These are phyloP conservation scores for Nemania abortiva DNA, from an alignment of 2,329 filamentous ascomycete genomes.

Conservation along the genomic window DNA sequence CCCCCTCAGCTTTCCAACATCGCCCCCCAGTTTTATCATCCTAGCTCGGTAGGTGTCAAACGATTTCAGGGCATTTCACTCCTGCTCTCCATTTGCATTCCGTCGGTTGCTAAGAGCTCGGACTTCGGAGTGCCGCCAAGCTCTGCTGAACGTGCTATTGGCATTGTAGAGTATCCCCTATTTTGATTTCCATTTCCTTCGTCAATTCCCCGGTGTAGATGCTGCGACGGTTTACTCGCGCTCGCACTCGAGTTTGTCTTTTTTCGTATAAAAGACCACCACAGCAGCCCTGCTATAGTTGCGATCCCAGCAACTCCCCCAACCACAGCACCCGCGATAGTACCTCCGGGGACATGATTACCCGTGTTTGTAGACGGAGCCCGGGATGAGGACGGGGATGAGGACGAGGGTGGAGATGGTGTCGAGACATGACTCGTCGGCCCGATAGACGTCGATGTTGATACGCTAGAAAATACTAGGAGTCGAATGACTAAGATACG, in stretches of 20 bases:
- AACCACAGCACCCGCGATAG: slow-evolving; percentile 39
- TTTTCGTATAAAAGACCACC: slow-evolving; percentile 32
- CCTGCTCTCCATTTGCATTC: not conserved
- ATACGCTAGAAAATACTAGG: slow-evolving; percentile 8
- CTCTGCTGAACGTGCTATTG: slow-evolving; percentile 10
- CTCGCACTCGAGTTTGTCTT: slow-evolving; percentile 10
- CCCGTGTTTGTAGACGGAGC: slow-evolving; percentile 10
- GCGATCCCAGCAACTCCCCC: slow-evolving; percentile 35
- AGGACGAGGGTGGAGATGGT: too few relatives aligned
- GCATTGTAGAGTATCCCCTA: slow-evolving; percentile 6
- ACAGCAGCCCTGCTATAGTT: slow-evolving; percentile 30
- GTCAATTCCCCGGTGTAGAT: not conserved
- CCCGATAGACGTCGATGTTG: not conserved
- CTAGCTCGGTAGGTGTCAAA: not conserved
- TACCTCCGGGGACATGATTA: slow-evolving; percentile 9
- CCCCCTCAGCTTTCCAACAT: too few relatives aligned
- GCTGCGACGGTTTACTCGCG: not conserved
- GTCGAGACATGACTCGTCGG: not conserved
- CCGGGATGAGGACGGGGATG: not conserved
- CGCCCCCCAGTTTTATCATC: too few relatives aligned
- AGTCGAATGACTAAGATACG: slow-evolving; percentile 15
- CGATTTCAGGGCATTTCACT: slow-evolving; percentile 21
- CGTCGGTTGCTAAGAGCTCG: slow-evolving; percentile 9
- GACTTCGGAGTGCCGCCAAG: slow-evolving; percentile 5
- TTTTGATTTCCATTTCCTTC: not conserved